A percentile compares a stretch with the other conserved stretches of the same genome.
These are phyloP conservation scores for Talaromyces wortmannii DNA, from an alignment of 495 filamentous ascomycete species.

Conservation along the genomic window DNA sequence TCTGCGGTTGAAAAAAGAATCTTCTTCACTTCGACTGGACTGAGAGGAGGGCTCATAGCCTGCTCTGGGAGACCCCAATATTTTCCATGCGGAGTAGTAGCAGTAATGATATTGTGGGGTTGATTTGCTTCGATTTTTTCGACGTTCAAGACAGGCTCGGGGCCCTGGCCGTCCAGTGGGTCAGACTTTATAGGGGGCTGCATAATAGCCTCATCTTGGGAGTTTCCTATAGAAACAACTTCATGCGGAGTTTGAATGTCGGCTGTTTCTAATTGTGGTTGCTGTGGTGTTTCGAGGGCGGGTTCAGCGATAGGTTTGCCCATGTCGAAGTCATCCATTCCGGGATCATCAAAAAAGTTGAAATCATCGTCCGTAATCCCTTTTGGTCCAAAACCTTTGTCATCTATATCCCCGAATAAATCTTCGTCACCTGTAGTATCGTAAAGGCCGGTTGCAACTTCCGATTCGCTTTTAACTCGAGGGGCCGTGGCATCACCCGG, in stretches of 20 bases:
- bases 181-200: not conserved
- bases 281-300: not conserved
- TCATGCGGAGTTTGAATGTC: not conserved
- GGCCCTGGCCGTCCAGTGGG: not conserved
- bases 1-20: conserved; percentile 29
- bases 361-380: conserved; percentile 87
- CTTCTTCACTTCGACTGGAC: conserved; percentile 41
- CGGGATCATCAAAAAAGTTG: conserved; percentile 76
- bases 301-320: not conserved
- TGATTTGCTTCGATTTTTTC: not conserved
- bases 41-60: conserved; percentile 43
- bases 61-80: conserved; percentile 6
- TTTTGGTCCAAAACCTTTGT: conserved; percentile 70
- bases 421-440: conserved; percentile 51
- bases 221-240: not conserved
- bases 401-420: conserved; percentile 63
- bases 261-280: not conserved
- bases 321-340: conserved; percentile 26
- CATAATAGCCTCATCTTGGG: not conserved
- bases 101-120: not conserved
- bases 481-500: conserved; percentile 13
- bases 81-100: not conserved
- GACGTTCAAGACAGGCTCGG: not conserved
- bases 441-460: conserved; percentile 33
- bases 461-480: conserved; percentile 14